Percentiles rank a stretch among this genome's conserved stretches.
Evolutionary conservation across 345 rosid genomes (phyloP).

Genomic region (Eucalyptus urophylla): DNA sequence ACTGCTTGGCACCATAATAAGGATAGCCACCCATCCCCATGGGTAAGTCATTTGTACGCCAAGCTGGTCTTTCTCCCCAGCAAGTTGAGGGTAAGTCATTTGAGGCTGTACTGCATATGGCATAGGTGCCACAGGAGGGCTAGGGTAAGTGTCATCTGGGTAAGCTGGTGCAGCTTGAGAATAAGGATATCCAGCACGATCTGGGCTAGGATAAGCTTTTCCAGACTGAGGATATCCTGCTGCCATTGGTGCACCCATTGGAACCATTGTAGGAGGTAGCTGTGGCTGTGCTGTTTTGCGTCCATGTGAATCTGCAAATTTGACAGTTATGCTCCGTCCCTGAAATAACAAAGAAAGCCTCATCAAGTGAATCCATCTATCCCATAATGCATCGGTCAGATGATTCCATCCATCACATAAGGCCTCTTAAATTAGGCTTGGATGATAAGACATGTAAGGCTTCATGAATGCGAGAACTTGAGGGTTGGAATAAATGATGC

Average conservation of each 20-base stretch:
- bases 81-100: slow-evolving; percentile 10
- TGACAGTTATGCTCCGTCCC: slow-evolving; percentile 40
- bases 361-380: background rate
- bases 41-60: slow-evolving; percentile 14
- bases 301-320: slow-evolving; percentile 45
- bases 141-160: slow-evolving; percentile 22
- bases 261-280: slow-evolving; percentile 14
- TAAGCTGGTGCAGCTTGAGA: slow-evolving; percentile 26
- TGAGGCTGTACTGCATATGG: slow-evolving; percentile 22
- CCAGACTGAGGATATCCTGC: slow-evolving; percentile 37
- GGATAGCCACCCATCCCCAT: slow-evolving; percentile 46
- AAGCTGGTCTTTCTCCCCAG: slow-evolving; percentile 19
- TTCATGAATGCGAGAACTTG: background rate
- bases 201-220: slow-evolving; percentile 12
- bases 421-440: background rate
- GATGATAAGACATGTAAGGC: background rate
- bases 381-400: background rate
- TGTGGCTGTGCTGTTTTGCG: slow-evolving; percentile 27
- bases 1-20: slow-evolving; percentile 16
- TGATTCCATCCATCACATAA: background rate
- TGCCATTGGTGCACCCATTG: slow-evolving; percentile 12
- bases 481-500: background rate
- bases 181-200: slow-evolving; percentile 27
- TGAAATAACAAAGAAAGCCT: slow-evolving; percentile 3
- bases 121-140: slow-evolving; percentile 18